Evolutionary conservation across 106 monocot genomes (phyloP), one percentile per base, ranked within the genome.

Genomic region (Dioscorea zingiberensis): DNA sequence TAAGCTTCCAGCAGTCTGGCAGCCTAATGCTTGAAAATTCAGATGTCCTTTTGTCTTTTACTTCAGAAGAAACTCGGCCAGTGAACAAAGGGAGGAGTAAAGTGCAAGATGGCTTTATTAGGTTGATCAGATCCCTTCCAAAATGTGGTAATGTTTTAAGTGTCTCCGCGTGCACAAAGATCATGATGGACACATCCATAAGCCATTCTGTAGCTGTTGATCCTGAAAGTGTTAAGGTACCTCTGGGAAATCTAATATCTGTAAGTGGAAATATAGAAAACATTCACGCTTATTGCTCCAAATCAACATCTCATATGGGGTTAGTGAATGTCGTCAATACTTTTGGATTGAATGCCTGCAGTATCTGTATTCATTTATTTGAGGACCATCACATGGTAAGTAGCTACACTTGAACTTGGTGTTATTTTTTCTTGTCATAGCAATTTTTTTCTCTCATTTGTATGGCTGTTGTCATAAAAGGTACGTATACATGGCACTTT

Each of bases 381-480:
- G 92, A 97, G 73, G 76, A 71, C 10, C 47, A 69, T 67, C 61
- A 80, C 64, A 83, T 80, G 85, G 91, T 97, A 83, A 72, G 22
- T 83, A 11, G 44, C 26, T 58, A 8, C 10, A 6, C 38, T 8
- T 38, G 38, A 38, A 38, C 3, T 38, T 38, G 38, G 38, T 38
- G 38, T 38, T 38, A 11, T 49, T 24, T 45, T 44, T 14, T 44
- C 24, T 27, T 44, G 29, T 18, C 47, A 25, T 27, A 54, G 22
- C 57, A 47, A 2, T n/a, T 27, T 46, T 77, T 25, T 71, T 21
- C 22, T 73, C 27, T 68, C 55, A 62, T 55, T 61, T 51, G 18
- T 49, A 27, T 54, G 49, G 38, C 8, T 30, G 1, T 60, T 64
- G 21, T 14, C 18, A 21, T 69, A 48, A 15, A 73, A 95, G 95